Percentiles rank a stretch among this genome's conserved stretches.
Conservation (phyloP, 257 asterid genomes). For the Buddleja alternifolia region DNA sequence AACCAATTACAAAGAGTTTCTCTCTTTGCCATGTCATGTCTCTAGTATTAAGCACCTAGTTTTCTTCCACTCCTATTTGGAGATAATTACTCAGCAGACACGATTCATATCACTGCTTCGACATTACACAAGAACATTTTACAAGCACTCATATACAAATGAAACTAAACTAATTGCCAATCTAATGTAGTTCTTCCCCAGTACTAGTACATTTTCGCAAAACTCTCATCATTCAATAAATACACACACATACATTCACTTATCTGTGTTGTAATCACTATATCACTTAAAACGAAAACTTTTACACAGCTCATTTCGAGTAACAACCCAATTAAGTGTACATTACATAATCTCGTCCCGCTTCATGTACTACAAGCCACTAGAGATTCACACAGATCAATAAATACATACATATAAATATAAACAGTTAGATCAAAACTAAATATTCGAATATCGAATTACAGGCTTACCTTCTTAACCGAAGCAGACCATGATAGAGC, state of each 20-base stretch:
- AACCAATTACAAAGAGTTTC: slow-evolving; percentile 5
- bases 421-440: too few relatives aligned
- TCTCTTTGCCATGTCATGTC: neutral
- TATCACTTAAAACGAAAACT: too few relatives aligned
- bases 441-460: too few relatives aligned
- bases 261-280: too few relatives aligned
- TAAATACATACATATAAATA: too few relatives aligned
- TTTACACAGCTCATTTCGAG: too few relatives aligned
- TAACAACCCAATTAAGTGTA: too few relatives aligned
- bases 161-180: slow-evolving; percentile 9
- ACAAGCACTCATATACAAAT: neutral
- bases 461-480: slow-evolving; percentile 76
- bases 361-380: too few relatives aligned
- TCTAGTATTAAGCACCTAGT: slow-evolving; percentile 1
- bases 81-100: slow-evolving; percentile 5
- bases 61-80: slow-evolving; percentile 22
- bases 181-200: neutral
- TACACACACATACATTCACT: too few relatives aligned
- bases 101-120: neutral
- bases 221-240: neutral
- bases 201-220: neutral
- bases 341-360: too few relatives aligned
- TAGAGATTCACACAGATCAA: neutral
- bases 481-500: slow-evolving; percentile 96
- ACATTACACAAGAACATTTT: neutral